Conservation (phyloP, 768 basidiomycete genomes). For the Tubosaeta brunneosetosa region DNA sequence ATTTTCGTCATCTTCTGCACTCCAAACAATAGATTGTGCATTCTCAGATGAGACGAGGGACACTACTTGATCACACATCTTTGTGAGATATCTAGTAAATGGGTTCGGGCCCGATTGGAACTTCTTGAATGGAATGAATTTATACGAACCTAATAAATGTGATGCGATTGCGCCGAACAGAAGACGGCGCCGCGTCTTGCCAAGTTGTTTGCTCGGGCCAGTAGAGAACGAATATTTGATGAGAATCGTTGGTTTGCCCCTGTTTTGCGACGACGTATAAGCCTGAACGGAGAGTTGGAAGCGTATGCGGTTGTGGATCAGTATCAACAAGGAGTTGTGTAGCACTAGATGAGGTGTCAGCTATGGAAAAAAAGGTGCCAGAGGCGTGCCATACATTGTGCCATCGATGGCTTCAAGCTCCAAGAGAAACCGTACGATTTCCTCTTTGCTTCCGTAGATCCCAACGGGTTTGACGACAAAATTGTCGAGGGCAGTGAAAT, state of each 20-base stretch:
- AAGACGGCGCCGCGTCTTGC: constrained; percentile 43
- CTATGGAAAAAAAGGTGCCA: not conserved
- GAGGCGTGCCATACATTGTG: constrained; percentile 32
- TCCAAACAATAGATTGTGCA: constrained; percentile 42
- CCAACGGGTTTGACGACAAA: constrained; percentile 47
- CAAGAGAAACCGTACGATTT: constrained; percentile 44
- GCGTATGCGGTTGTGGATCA: not conserved
- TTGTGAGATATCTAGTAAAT: constrained; percentile 48
- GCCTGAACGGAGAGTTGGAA: constrained; percentile 18
- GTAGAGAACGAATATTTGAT: constrained; percentile 45
- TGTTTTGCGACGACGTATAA: constrained; percentile 14
- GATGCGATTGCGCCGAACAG: constrained; percentile 47
- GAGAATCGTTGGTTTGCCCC: not conserved
- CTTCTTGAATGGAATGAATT: not conserved
- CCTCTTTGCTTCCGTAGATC: constrained; percentile 50
- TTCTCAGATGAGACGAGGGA: constrained; percentile 28
- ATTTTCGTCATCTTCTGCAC: constrained; percentile 27
- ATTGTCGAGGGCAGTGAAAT: constrained; percentile 1
- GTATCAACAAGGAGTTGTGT: constrained; percentile 12
- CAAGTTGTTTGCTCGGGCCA: constrained; percentile 63
- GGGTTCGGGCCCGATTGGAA: rapidly evolving
- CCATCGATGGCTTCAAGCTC: constrained; percentile 35
- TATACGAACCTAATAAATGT: constrained; percentile 61
- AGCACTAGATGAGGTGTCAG: constrained; percentile 3
- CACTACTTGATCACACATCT: constrained; percentile 52